phyloP scores from a whole-genome alignment of 2,329 filamentous ascomycete species.

The Nothopassalora personata region DNA sequence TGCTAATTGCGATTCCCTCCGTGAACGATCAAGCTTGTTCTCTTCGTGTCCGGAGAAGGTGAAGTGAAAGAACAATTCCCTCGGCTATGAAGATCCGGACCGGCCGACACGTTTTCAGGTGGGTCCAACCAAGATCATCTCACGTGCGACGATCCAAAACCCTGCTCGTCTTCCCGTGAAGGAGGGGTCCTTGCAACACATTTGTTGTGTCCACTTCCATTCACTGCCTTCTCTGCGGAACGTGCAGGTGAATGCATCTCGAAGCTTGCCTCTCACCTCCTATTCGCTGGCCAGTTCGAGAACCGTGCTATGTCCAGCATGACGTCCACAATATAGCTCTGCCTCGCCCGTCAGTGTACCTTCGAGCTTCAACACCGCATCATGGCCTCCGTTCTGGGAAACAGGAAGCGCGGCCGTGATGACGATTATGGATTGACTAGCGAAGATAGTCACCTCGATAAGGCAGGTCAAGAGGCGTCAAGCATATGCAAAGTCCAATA shows the following conservation, averaged over 20 bases:
- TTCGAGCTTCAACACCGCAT: background rate
- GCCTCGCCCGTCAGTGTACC: background rate
- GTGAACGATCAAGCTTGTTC: background rate
- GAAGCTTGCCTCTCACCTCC: background rate
- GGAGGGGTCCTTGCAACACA: background rate
- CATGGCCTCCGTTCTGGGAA: slow-evolving; percentile 11
- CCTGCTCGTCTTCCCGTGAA: background rate
- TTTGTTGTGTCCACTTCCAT: slow-evolving; percentile 4
- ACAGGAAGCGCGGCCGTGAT: slow-evolving; percentile 16
- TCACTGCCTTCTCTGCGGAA: background rate
- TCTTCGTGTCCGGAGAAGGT: background rate
- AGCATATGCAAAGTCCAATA: background rate
- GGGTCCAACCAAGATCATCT: background rate
- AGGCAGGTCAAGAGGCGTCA: slow-evolving; percentile 7
- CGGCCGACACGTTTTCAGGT: background rate
- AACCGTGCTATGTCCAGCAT: background rate
- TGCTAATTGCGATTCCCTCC: too few relatives aligned
- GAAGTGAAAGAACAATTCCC: background rate
- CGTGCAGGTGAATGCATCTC: background rate
- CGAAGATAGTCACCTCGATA: slow-evolving; percentile 12
- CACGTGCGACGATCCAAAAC: background rate
- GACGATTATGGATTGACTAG: slow-evolving; percentile 10
- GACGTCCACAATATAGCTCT: background rate
- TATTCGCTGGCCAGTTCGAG: background rate
- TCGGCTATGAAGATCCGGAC: background rate